Evolutionary conservation across 495 filamentous ascomycete genomes (phyloP), one percentile per base, ranked within the genome.

Genomic region (Aspergillus sclerotiicarbonarius): DNA sequence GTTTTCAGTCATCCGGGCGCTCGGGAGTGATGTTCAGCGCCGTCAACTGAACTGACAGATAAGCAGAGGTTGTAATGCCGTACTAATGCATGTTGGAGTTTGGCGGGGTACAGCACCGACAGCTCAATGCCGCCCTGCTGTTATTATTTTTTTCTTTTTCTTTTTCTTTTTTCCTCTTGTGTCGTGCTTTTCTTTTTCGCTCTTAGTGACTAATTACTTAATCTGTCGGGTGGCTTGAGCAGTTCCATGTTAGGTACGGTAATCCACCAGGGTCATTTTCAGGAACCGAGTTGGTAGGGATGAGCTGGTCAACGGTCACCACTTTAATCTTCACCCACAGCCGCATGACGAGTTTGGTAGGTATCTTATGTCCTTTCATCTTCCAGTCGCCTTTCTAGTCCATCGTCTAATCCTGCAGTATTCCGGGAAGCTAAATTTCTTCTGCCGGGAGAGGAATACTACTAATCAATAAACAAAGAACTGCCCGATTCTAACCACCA

Each of bases 81-180:
- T 49, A 13, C 20, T 49, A 49, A 30, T 49, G 46, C 20, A 49
- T 49, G 46, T n/a, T 49, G 29, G 21, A 3, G 21, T 12, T 31
- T 49, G 46, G 46, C 46, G 46, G 46, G 46, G 46, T 49, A 30
- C 20, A 49, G 46, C 29, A 12, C 13, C 25, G 47, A 44, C 54
- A 39, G 16, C 48, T 49, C 52, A 55, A 35, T 30, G 44, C 58
- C 50, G 52, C 52, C 54, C 58, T 52, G 58, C 51, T 45, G 58
- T 16, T 41, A 56, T 25, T 60, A 25, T 56, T 41, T 56, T 33
- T 51, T 33, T 55, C 16, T 33, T 25, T 52, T 19, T 19, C 43
- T 56, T 29, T 37, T 31, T 43, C 39, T 31, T 39, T 48, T 53
- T 33, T 45, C 48, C 37, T 19, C 16, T 33, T n/a, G 21, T 7